Base-by-base conservation (phyloP, 2,329 filamentous ascomycete genomes). In the Mycosphaerella sp. region DNA sequence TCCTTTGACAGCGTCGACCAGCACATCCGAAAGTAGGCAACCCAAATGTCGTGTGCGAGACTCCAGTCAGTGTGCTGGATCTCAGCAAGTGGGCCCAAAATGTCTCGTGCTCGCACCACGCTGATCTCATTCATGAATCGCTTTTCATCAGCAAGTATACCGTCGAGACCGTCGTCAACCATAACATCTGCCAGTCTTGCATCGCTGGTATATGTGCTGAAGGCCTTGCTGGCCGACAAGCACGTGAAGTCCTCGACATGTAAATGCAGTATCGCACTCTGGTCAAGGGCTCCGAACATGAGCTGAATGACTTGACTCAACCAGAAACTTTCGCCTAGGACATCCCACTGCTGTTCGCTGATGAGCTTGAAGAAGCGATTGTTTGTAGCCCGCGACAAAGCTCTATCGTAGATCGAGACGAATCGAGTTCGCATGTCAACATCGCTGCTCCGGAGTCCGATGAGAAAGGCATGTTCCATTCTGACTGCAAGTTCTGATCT, bases 381-480 rank as follows among this genome's bases (percentile, higher is more conserved):
- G 65, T 87, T 95, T 0, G 91, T 92, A 6, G 89, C 89, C 66
- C 91, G 88, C n/a, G 90, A 95, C 60, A 98, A 76, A 67, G 90
- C 95, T 72, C 87, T 88, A 72, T 97, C 92, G 63, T 98, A 96
- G 59, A 98, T 96, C 17, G 82, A 82, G 84, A 98, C 89, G 74
- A 98, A 98, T 11, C 92, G 85, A 66, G 95, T 95, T 43, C 93
- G 87, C 89, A 97, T 96, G 54, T 95, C 87, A 10, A 97, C 88
- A 69, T 98, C 92, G 62, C 91, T 85, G 2, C 92, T 92, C 64
- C 95, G 78, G 0, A 92, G 95, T 29, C 95, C 93, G 47, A 98
- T 93, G 59, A 99, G 79, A 78, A 98, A 99, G 4, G 93, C 93
- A 71, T 97, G 92, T 73, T 99, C 93, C 80, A 99, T 87, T 3